Evolutionary conservation across 2,329 filamentous ascomycete species (phyloP).

Genomic region (Venturia effusa): DNA sequence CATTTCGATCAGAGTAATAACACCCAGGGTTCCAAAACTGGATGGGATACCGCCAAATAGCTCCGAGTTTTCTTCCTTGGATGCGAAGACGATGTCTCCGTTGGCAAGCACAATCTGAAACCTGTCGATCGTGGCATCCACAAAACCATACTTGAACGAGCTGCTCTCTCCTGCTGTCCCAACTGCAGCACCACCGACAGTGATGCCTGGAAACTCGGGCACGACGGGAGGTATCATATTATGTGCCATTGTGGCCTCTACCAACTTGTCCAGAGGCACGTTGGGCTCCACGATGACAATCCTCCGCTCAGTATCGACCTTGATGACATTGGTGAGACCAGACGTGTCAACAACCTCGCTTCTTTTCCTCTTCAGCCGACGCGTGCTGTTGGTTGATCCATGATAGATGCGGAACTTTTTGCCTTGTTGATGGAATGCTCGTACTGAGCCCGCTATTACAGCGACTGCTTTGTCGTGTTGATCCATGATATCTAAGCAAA

Average conservation of each 20-base stretch:
- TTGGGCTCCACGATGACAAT: constrained; percentile 60
- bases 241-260: constrained; percentile 45
- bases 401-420: constrained; percentile 65
- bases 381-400: constrained; percentile 67
- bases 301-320: constrained; percentile 41
- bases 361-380: constrained; percentile 33
- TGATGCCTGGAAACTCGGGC: constrained; percentile 65
- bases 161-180: constrained; percentile 60
- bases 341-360: constrained; percentile 58
- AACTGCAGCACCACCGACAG: constrained; percentile 56
- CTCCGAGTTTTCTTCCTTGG: constrained; percentile 43
- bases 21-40: constrained; percentile 54
- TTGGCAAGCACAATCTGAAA: constrained; percentile 56
- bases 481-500: constrained; percentile 20
- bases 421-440: constrained; percentile 38
- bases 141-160: constrained; percentile 57
- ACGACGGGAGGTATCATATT: constrained; percentile 54
- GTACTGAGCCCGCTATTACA: constrained; percentile 35
- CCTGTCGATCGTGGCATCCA: constrained; percentile 49
- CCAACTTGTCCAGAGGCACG: constrained; percentile 55
- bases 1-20: constrained; percentile 47
- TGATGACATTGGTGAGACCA: constrained; percentile 49
- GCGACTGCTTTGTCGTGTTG: constrained; percentile 34
- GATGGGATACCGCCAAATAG: constrained; percentile 56
- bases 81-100: constrained; percentile 46